Conservation (phyloP, 2,329 filamentous ascomycete genomes). For the Madurella mycetomatis region DNA sequence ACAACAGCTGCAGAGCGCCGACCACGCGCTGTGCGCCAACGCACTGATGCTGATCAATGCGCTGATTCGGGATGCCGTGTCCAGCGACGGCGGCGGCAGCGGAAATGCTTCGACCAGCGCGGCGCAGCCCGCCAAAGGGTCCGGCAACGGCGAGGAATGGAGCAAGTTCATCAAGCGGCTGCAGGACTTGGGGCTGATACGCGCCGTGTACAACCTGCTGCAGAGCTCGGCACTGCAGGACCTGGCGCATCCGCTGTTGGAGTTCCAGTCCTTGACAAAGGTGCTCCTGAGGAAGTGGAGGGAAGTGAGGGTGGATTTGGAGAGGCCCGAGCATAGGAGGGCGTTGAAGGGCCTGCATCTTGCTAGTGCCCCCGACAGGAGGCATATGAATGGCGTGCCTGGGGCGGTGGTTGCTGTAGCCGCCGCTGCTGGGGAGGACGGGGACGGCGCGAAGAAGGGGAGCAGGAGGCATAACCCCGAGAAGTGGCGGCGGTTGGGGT, state of each 20-base stretch:
- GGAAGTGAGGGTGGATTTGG: slow-evolving; percentile 77
- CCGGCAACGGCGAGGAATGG: slow-evolving; percentile 66
- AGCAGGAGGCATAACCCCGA: slow-evolving; percentile 75
- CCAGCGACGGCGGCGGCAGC: slow-evolving; percentile 56
- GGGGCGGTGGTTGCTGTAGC: slow-evolving; percentile 18
- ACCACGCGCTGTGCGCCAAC: slow-evolving; percentile 93
- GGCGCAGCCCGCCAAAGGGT: slow-evolving; percentile 30
- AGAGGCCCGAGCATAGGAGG: slow-evolving; percentile 81
- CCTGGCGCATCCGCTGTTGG: slow-evolving; percentile 79
- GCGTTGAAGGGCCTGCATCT: slow-evolving; percentile 82
- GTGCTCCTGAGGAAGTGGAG: slow-evolving; percentile 83
- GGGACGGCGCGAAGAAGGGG: slow-evolving; percentile 48
- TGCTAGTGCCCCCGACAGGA: slow-evolving; percentile 68
- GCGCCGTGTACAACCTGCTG: slow-evolving; percentile 88
- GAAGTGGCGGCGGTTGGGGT: slow-evolving; percentile 90
- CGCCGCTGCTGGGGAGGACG: slow-evolving; percentile 27
- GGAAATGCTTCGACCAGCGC: not conserved
- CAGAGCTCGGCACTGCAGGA: slow-evolving; percentile 90
- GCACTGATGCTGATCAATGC: slow-evolving; percentile 94
- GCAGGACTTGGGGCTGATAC: slow-evolving; percentile 89
- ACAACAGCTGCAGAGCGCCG: slow-evolving; percentile 83
- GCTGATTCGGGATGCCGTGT: slow-evolving; percentile 85
- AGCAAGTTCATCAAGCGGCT: slow-evolving; percentile 90
- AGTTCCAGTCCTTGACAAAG: slow-evolving; percentile 91
- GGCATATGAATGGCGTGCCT: slow-evolving; percentile 36